Percentiles rank a stretch among this genome's conserved stretches.
These are phyloP conservation scores for Monsonia emarginata DNA, from an alignment of 441 rosid species.

Conservation along the genomic window DNA sequence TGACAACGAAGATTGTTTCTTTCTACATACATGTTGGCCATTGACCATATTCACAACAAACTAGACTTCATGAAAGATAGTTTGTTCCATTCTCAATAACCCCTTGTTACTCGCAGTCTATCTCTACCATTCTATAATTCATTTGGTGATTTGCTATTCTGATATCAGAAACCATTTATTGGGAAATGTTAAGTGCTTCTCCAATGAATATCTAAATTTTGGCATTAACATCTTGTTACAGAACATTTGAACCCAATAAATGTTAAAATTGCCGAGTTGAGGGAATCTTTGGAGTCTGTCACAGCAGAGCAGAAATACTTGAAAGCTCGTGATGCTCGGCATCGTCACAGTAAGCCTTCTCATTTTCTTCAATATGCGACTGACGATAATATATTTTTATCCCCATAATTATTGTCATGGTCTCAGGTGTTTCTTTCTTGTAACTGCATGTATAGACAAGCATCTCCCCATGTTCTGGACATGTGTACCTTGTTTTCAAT, in stretches of 20 bases:
- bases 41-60: conserved; percentile 84
- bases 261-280: conserved; percentile 87
- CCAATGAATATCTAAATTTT: neutral
- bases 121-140: neutral
- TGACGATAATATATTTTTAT: neutral
- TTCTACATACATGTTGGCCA: conserved; percentile 89
- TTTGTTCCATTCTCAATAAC: conserved; percentile 11
- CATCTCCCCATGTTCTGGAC: neutral
- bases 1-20: conserved; percentile 80
- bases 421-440: neutral
- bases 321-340: conserved; percentile 81
- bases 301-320: conserved; percentile 82
- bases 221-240: conserved; percentile 20
- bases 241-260: conserved; percentile 91
- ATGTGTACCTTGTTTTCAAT: neutral
- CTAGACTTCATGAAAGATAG: conserved; percentile 85
- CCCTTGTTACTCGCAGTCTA: neutral
- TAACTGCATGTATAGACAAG: neutral
- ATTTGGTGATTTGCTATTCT: neutral
- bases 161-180: conserved; percentile 6
- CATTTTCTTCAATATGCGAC: neutral
- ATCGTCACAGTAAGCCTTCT: conserved; percentile 59
- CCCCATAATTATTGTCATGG: neutral
- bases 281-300: conserved; percentile 88
- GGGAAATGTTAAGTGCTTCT: neutral